Base-by-base conservation (phyloP, 345 rosid genomes). In the Moringa oleifera region DNA sequence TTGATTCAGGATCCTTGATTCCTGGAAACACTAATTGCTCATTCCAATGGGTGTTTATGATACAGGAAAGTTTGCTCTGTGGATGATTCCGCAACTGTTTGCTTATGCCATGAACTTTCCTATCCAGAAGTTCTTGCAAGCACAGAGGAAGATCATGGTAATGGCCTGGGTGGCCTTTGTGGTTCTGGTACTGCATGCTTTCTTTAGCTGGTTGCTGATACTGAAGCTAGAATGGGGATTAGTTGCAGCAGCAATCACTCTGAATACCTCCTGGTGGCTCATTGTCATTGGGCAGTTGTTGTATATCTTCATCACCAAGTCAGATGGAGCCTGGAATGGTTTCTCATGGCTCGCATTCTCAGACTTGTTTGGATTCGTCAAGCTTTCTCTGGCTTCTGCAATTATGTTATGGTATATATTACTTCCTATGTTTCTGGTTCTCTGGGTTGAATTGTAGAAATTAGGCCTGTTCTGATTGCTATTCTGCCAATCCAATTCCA, bases 331-430 rank as follows among this genome's bases (percentile, higher is more conserved):
- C 17, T 87, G 97, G 97, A 52, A 65, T 59, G 92, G 95, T 10
- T 77, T 85, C 72, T 85, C 92, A 0, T 70, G 71, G 80, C 79
- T 79, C 71, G 90, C 97, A 0, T 87, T 87, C 69, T 75, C 79
- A 28, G 77, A 82, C 65, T 72, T 90, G 0, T 77, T 75, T 81
- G 81, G 80, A 4, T 90, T 87, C 57, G 90, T 80, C 7, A 68
- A 74, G 65, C 51, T 90, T 20, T 87, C 90, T 25, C 71, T 90
- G 0, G 87, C 87, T 0, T 89, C 94, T 0, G 94, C 94, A 0
- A 84, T 85, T 0, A 87, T 87, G 96, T 81, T 87, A 24, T 87
- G 91, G 96, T 89, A n/a, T n/a, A n/a, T n/a, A n/a, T n/a, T n/a
- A n/a, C n/a, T n/a, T n/a, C n/a, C n/a, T n/a, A n/a, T n/a, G n/a